Base-by-base conservation (phyloP, 139 green algal species). In the Chlamydomonas sp. region DNA sequence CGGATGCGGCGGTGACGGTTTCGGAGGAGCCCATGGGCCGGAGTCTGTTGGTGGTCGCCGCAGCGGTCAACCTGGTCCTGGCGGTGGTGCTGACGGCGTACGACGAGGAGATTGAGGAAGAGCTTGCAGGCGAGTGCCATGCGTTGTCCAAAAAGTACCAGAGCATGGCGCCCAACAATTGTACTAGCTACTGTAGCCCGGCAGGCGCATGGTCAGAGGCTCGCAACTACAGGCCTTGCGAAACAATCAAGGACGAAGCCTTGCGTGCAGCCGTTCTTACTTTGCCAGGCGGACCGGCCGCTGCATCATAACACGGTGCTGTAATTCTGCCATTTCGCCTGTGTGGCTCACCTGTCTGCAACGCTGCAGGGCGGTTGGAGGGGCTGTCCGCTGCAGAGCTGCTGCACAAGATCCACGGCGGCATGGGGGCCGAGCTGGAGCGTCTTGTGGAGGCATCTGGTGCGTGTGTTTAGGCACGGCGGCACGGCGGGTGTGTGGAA, bases 81-180 rank as follows among this genome's bases (percentile, higher is more conserved):
- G 78, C 59, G 3, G 78, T 89, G 58, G 67, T 85, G 14, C 77
- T 89, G 18, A 85, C 77, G 60, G 78, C 61, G 78, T 89, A 85
- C 78, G 85, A 89, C 62, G 85, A 89, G 68, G 85, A 89, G 78
- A 89, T 89, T 49, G 85, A 89, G 85, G 85, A 89, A 49, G 85
- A 89, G 85, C 78, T 89, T n/a, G 78, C 85, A 5, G 85, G 85
- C 85, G 78, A 4, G 84, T 71, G 63, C 31, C 31, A 49, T 49
- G 31, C 0, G 31, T 49, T 49, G 31, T 49, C 31, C 31, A 49
- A 49, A 49, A 49, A 49, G 31, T 49, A 49, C 31, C 31, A 49
- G 31, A 0, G 31, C 31, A 49, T 49, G 31, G 31, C 31, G 31
- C 31, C 31, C 31, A 49, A 49, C 31, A 49, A 49, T 49, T 49